Evolutionary conservation across 805 yeast genomes (phyloP).

Genomic region (Saccharomyces kudriavzevii): DNA sequence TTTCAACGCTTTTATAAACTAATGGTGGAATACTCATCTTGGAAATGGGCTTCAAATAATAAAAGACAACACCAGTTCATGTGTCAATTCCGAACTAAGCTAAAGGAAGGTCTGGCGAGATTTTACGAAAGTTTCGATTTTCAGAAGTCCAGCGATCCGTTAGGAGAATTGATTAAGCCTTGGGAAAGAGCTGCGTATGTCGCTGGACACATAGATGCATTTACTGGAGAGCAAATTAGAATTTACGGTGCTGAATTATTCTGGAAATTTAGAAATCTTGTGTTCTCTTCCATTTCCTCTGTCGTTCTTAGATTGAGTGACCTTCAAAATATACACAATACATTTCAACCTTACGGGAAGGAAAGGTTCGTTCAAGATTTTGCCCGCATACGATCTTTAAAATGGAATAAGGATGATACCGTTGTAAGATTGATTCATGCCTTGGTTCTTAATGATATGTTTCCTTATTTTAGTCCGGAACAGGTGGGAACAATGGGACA

Average conservation of each 20-base stretch:
- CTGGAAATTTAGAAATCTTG: not conserved
- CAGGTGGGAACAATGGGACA: not conserved
- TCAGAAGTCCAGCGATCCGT: not conserved
- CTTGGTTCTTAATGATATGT: not conserved
- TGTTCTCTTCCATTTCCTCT: not conserved
- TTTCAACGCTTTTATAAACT: not conserved
- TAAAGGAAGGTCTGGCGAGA: not conserved
- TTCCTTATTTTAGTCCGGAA: not conserved
- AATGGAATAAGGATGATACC: not conserved
- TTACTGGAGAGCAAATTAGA: not conserved
- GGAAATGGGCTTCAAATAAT: not conserved
- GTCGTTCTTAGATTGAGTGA: not conserved
- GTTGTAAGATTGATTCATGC: not conserved
- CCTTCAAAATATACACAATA: not conserved
- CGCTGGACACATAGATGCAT: not conserved
- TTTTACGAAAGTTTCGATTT: not conserved
- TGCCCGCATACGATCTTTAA: conserved; percentile 1
- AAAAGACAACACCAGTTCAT: not conserved
- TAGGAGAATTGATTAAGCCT: not conserved
- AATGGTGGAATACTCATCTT: not conserved
- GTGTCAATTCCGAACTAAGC: not conserved
- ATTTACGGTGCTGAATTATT: not conserved
- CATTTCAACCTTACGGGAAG: not conserved
- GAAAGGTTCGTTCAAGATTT: conserved; percentile 1
- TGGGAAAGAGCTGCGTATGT: not conserved